Conservation (phyloP, 371 early-diverging fungal genomes). For the Apophysomyces ossiformis region DNA sequence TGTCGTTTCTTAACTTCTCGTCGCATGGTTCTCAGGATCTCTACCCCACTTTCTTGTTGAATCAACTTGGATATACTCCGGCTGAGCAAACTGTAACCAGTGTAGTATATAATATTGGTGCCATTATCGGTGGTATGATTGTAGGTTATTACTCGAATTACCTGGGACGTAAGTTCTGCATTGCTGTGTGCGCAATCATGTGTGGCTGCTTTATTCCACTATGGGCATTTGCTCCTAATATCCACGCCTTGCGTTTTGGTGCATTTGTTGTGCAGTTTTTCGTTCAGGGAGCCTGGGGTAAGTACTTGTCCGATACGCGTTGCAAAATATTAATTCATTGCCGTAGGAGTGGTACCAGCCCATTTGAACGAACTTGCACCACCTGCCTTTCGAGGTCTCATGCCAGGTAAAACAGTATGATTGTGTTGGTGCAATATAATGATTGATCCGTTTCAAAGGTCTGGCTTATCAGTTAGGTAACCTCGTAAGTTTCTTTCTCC, state of each 20-base stretch:
- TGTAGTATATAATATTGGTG: slow-evolving; percentile 63
- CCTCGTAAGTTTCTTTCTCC: slow-evolving; percentile 29
- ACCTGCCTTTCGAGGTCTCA: slow-evolving; percentile 60
- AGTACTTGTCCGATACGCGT: background rate
- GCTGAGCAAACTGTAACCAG: slow-evolving; percentile 57
- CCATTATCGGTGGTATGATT: slow-evolving; percentile 66
- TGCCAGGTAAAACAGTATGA: slow-evolving; percentile 41
- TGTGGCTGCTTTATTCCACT: slow-evolving; percentile 66
- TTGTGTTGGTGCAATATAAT: background rate
- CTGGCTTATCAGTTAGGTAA: slow-evolving; percentile 71
- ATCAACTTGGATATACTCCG: slow-evolving; percentile 55
- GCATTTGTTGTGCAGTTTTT: slow-evolving; percentile 65
- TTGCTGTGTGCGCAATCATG: slow-evolving; percentile 47
- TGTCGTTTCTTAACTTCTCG: slow-evolving; percentile 67
- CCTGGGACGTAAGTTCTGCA: slow-evolving; percentile 61
- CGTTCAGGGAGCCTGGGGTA: slow-evolving; percentile 69
- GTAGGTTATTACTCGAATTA: slow-evolving; percentile 67
- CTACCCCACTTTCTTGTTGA: slow-evolving; percentile 65
- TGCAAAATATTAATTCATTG: background rate
- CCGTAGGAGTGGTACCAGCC: slow-evolving; percentile 55
- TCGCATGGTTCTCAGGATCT: slow-evolving; percentile 72
- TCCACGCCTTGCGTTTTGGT: slow-evolving; percentile 48
- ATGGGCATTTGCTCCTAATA: slow-evolving; percentile 57
- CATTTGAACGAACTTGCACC: slow-evolving; percentile 70
- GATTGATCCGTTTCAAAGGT: slow-evolving; percentile 17